Base-by-base conservation (phyloP, 345 rosid genomes). In the Isatis tinctoria region DNA sequence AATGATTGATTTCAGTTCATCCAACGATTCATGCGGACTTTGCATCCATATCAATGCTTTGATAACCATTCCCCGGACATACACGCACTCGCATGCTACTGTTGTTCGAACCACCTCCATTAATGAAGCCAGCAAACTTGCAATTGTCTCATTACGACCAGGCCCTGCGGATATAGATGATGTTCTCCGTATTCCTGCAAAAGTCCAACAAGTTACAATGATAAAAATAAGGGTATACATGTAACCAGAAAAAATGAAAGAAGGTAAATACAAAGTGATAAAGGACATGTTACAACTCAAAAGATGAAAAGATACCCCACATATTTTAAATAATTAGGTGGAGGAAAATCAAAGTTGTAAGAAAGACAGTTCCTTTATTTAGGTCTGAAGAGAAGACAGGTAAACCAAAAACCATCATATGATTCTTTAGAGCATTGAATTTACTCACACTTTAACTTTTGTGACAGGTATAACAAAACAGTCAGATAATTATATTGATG, bases 11-110 rank as follows among this genome's bases (percentile, higher is more conserved):
- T 86, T 94, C 67, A 95, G 74, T 79, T 95, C 99, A 77, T 92
- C 98, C 76, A 92, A 85, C 10, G 99, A 84, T 82, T 92, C 99
- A 78, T 85, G 83, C 6, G 98, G 96, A 79, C 91, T 88, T 86
- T 95, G 99, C 98, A 95, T 95, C 99, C 99, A 95, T 82, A 95
- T 92, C 90, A 95, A 84, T 75, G 98, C 98, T 86, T 95, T 95
- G 84, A 95, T 87, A 66, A 95, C 98, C 97, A 95, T 92, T 70
- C 89, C 97, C 70, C 99, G 92, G 75, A 95, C 93, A 86, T 88
- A 95, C 65, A 95, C 98, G 69, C 99, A 95, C 81, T 95, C 99
- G 33, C 99, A 95, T 65, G 99, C 99, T 48, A 95, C 97, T 66
- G 99, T 95, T 79, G 99, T 95, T 67, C 99, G 86, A 65, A 95